These are phyloP conservation scores for Lachnellula cervina DNA, from an alignment of 2,329 filamentous ascomycete species.

Conservation along the genomic window DNA sequence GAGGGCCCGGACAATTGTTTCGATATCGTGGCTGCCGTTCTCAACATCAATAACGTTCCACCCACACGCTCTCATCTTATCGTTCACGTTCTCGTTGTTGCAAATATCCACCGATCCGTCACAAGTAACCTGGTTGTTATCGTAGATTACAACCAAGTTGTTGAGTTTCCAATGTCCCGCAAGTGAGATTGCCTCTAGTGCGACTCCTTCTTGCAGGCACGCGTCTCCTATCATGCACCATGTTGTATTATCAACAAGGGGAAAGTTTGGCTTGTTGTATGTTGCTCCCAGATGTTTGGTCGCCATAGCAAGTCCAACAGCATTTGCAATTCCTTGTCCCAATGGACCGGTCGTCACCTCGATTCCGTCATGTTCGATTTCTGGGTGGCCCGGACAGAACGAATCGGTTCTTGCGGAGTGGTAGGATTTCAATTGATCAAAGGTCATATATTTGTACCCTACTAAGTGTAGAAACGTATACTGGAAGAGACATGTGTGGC, in stretches of 20 bases:
- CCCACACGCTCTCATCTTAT: slow-evolving; percentile 44
- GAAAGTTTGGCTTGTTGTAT: slow-evolving; percentile 41
- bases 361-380: slow-evolving; percentile 46
- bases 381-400: slow-evolving; percentile 43
- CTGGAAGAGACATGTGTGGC: slow-evolving; percentile 42
- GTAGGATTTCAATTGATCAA: slow-evolving; percentile 44
- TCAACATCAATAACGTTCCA: slow-evolving; percentile 45
- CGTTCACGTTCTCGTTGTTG: slow-evolving; percentile 45
- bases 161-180: slow-evolving; percentile 44
- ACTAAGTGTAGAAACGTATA: slow-evolving; percentile 42
- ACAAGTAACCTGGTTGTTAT: slow-evolving; percentile 49
- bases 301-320: slow-evolving; percentile 46
- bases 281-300: slow-evolving; percentile 43
- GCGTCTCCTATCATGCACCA: slow-evolving; percentile 48
- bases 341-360: slow-evolving; percentile 49
- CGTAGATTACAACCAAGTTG: slow-evolving; percentile 46
- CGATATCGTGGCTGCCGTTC: slow-evolving; percentile 41
- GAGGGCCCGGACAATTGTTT: slow-evolving; percentile 39
- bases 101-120: slow-evolving; percentile 43
- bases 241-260: slow-evolving; percentile 41
- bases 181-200: slow-evolving; percentile 43
- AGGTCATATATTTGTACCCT: slow-evolving; percentile 42
- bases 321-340: slow-evolving; percentile 47
- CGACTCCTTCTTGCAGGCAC: slow-evolving; percentile 47
- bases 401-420: slow-evolving; percentile 33